Evolutionary conservation across 768 basidiomycete genomes (phyloP), one percentile per base, ranked within the genome.

Genomic region (Tephrocybe sp.): DNA sequence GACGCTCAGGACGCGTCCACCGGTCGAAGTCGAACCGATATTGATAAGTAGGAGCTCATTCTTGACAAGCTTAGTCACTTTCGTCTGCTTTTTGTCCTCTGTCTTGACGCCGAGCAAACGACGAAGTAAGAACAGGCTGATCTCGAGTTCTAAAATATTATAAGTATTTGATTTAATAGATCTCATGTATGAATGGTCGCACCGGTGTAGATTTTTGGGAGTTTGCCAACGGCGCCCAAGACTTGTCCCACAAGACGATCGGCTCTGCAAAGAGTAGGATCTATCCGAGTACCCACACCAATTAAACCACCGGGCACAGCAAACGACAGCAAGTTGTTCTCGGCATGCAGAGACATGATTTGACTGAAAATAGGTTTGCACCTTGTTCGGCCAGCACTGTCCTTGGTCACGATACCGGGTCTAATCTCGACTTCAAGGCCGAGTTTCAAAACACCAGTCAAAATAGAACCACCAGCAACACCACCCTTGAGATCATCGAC

Each of bases 61-160:
- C 71, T 95, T 95, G 50, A 83, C 78, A 38, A 97, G 79, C 68
- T 97, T 97, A 45, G 90, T 77, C 19, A 92, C 91, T 69, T 94
- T 99, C 18, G 97, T 97, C 66, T 94, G 91, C 68, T 97, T 99
- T 76, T 94, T 97, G 74, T 98, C 97, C 69, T 97, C 95, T 19
- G 94, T 93, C 69, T 94, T 94, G 54, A 99, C 97, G 65, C 97
- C 95, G n/a, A 98, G 82, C 46, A 98, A 73, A 52, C 97, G 84
- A 52, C 97, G 90, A 27, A 99, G 86, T 25, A 98, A 75, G 86
- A 97, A 99, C 58, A 94, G 76, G 59, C 83, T 89, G 64, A 94
- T 93, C 68, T 94, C 92, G 47, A 94, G 77, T 68, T 94, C 93
- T 91, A 51, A 3, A 39, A 9, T 15, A 27, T 23, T 9, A 25